These are phyloP conservation scores for Pestalotiopsis sp. DNA, from an alignment of 2,329 filamentous ascomycete genomes.

Conservation along the genomic window DNA sequence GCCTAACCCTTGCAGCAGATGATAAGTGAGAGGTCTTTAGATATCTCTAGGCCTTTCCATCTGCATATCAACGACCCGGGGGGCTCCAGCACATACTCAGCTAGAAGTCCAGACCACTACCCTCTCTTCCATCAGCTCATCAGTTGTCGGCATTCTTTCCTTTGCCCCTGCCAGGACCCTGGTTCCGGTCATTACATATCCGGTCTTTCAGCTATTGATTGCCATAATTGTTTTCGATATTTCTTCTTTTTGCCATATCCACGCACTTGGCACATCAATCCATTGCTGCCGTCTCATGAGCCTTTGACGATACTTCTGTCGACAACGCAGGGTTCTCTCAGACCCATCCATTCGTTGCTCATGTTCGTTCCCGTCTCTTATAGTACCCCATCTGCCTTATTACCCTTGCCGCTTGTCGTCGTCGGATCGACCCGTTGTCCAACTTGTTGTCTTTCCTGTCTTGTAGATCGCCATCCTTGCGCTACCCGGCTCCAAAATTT, in stretches of 20 bases:
- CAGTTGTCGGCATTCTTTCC: background rate
- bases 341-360: conserved; percentile 1
- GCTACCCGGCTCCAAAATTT: background rate
- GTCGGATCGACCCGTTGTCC: background rate
- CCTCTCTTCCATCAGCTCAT: background rate
- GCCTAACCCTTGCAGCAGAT: background rate
- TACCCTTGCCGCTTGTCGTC: background rate
- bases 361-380: background rate
- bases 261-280: background rate
- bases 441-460: background rate
- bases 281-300: too few relatives aligned
- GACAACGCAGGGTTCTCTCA: background rate
- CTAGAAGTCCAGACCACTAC: background rate
- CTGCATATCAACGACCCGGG: conserved; percentile 2
- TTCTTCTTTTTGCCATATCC: background rate
- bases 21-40: background rate
- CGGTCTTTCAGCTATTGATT: background rate
- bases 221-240: background rate
- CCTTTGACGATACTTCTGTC: background rate
- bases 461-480: background rate
- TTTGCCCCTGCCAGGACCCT: background rate
- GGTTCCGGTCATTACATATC: background rate
- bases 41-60: background rate
- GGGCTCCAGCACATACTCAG: background rate
- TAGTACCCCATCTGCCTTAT: background rate